Conservation (phyloP, 495 filamentous ascomycete genomes). For the Clavariopsis aquatica region DNA sequence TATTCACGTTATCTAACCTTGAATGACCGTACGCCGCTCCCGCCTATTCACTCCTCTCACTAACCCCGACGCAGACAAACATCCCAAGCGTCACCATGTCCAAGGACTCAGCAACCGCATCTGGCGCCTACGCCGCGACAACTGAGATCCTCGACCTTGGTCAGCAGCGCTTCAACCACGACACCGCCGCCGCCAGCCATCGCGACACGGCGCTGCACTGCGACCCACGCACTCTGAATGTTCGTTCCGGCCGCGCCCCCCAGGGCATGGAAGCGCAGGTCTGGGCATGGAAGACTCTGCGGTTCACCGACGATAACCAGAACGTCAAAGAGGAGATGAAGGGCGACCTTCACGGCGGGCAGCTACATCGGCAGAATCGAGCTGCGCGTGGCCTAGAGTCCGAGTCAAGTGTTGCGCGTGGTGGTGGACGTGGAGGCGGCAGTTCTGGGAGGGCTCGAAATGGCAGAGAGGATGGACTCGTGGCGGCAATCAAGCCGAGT, state of each 20-base stretch:
- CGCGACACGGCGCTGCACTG: constrained; percentile 21
- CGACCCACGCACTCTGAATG: not conserved
- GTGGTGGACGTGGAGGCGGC: not conserved
- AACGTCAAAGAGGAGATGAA: constrained; percentile 21
- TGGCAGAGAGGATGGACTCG: not conserved
- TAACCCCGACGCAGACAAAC: not conserved
- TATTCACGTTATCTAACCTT: too few species aligned
- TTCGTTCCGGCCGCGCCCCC: constrained; percentile 18
- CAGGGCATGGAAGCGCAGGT: constrained; percentile 17
- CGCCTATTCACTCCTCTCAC: not conserved
- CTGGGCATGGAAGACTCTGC: constrained; percentile 22
- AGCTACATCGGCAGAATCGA: not conserved
- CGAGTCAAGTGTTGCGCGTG: not conserved
- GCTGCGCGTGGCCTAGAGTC: not conserved
- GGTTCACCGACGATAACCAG: constrained; percentile 4
- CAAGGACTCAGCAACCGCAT: not conserved
- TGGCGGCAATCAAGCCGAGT: constrained; percentile 6
- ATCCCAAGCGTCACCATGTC: not conserved
- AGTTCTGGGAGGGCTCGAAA: not conserved
- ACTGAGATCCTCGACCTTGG: constrained; percentile 26
- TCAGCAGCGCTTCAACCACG: constrained; percentile 31
- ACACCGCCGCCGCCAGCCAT: constrained; percentile 33
- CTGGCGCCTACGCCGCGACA: constrained; percentile 1
- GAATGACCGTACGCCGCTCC: not conserved
- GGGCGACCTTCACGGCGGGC: constrained; percentile 26